Percentiles rank a stretch among this genome's conserved stretches.
phyloP scores from a whole-genome alignment of 2,329 filamentous ascomycete species.

The Neospermospora avenae region DNA sequence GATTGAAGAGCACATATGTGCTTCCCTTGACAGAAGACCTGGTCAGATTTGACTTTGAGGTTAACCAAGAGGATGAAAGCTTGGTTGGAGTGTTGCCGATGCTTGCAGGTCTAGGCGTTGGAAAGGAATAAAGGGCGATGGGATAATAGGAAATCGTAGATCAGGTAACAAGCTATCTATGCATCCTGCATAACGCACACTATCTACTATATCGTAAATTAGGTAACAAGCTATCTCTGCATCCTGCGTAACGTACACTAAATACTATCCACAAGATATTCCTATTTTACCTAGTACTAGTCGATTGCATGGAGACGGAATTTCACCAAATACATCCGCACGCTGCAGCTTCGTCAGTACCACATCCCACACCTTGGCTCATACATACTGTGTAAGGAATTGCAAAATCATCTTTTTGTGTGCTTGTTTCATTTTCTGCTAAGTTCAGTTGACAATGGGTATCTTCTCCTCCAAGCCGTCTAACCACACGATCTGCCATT shows the following conservation, averaged over 20 bases:
- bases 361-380: background rate
- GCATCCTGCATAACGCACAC: background rate
- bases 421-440: background rate
- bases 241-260: background rate
- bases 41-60: slow-evolving; percentile 26
- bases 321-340: no score
- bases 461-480: background rate
- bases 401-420: background rate
- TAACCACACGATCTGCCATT: background rate
- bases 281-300: no score
- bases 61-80: slow-evolving; percentile 20
- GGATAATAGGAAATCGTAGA: background rate
- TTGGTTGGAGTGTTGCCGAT: slow-evolving; percentile 15
- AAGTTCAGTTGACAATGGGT: background rate
- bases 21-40: slow-evolving; percentile 24
- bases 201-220: background rate
- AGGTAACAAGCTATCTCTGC: background rate
- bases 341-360: background rate
- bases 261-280: background rate
- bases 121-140: background rate
- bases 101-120: background rate
- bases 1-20: slow-evolving; percentile 14
- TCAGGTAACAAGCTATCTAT: background rate
- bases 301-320: no score
- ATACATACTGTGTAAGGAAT: background rate